Conservation (phyloP, 139 green algal species). For the Prasinococcaceae sp. region DNA sequence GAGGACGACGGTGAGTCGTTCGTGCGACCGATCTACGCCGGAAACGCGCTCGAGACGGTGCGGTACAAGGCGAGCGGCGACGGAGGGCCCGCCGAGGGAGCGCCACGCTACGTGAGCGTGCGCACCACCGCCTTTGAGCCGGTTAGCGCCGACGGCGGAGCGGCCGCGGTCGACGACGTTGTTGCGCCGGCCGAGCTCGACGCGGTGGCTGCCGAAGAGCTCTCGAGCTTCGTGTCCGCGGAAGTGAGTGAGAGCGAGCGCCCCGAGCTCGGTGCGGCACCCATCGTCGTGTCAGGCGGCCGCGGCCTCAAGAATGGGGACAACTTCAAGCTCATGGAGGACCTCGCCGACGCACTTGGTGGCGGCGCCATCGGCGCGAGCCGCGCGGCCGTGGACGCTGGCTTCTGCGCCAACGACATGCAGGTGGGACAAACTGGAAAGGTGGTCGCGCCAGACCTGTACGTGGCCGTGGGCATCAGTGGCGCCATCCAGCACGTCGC, state of each 20-base stretch:
- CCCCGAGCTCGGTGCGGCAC: constrained; percentile 57
- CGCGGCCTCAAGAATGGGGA: constrained; percentile 70
- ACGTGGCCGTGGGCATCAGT: constrained; percentile 84
- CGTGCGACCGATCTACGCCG: constrained; percentile 56
- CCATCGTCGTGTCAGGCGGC: constrained; percentile 39
- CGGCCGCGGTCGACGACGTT: constrained; percentile 14
- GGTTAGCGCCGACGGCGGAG: not conserved
- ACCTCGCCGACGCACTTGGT: constrained; percentile 61
- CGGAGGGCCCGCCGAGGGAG: constrained; percentile 3
- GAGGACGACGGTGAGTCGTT: constrained; percentile 44
- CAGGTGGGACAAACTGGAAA: constrained; percentile 94
- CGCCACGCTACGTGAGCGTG: constrained; percentile 50
- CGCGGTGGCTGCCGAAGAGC: constrained; percentile 26
- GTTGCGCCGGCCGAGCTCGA: constrained; percentile 31
- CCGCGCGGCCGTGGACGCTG: constrained; percentile 77
- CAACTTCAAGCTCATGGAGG: constrained; percentile 66
- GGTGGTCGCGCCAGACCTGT: constrained; percentile 82
- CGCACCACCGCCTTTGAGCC: constrained; percentile 52
- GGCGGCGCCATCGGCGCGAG: constrained; percentile 72
- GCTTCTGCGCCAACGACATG: constrained; percentile 73
- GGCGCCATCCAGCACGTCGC: constrained; percentile 91
- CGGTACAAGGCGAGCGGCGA: too few species aligned
- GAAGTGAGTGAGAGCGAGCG: constrained; percentile 37
- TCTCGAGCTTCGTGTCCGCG: constrained; percentile 35
- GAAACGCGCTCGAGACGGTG: constrained; percentile 73